Evolutionary conservation across 2,329 filamentous ascomycete species (phyloP).

Genomic region (Penicillium sp.): DNA sequence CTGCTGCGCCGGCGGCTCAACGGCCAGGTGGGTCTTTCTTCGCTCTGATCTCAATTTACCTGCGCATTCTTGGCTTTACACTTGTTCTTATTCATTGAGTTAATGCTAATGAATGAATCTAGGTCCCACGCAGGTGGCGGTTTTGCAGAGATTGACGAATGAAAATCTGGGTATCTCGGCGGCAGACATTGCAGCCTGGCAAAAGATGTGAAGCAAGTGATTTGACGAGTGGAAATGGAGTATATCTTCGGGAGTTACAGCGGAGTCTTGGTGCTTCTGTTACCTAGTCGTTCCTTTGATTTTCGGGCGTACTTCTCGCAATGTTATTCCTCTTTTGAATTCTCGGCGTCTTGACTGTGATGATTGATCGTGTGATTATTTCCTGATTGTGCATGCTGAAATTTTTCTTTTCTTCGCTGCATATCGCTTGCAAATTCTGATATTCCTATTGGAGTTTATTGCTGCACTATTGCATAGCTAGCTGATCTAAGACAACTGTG

Average conservation of each 20-base stretch:
- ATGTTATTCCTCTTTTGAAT: neutral
- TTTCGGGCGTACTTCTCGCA: neutral
- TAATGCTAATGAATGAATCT: conserved; percentile 14
- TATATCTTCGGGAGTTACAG: neutral
- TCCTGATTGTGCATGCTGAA: too few species aligned
- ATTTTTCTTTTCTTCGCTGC: too few species aligned
- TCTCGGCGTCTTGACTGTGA: neutral
- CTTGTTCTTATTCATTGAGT: conserved; percentile 4
- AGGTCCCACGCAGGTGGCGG: conserved; percentile 25
- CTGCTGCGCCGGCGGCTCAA: conserved; percentile 23
- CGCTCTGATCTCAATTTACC: neutral
- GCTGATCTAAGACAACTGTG: conserved; percentile 1
- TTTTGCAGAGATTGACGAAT: conserved; percentile 22
- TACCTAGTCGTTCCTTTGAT: neutral
- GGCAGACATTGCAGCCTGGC: conserved; percentile 30
- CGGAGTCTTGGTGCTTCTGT: conserved; percentile 8
- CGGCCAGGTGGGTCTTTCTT: conserved; percentile 26
- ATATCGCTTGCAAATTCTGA: too few species aligned
- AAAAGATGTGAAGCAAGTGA: conserved; percentile 15
- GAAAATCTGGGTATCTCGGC: conserved; percentile 31
- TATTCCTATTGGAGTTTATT: too few species aligned
- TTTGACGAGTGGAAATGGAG: neutral
- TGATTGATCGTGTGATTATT: too few species aligned
- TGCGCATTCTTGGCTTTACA: neutral
- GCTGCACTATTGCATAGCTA: too few species aligned